phyloP scores from a whole-genome alignment of 306 rosid genomes.

The Cercis canadensis region DNA sequence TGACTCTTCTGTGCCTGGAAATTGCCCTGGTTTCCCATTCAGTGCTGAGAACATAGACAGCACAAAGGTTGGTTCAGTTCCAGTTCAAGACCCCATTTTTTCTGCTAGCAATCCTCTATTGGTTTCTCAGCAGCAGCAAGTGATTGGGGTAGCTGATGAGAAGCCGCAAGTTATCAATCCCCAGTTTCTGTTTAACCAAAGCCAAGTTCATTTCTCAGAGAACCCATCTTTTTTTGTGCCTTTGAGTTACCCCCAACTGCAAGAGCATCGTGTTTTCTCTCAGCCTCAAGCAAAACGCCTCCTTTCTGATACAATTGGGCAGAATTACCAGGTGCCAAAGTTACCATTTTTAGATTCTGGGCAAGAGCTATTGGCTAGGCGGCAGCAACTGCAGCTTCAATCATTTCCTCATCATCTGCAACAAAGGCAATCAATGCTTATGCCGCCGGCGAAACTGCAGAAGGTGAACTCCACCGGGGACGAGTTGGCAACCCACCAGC shows the following conservation, averaged over 20 bases:
- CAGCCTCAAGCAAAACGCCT: slow-evolving; percentile 67
- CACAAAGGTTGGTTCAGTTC: slow-evolving; percentile 31
- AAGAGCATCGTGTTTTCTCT: slow-evolving; percentile 63
- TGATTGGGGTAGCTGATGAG: slow-evolving; percentile 62
- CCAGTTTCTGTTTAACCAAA: slow-evolving; percentile 62
- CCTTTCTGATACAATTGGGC: slow-evolving; percentile 54
- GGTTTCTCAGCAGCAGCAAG: slow-evolving; percentile 47
- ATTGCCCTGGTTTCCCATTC: slow-evolving; percentile 52
- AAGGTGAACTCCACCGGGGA: slow-evolving; percentile 56
- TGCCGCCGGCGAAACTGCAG: slow-evolving; percentile 52
- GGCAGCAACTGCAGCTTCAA: slow-evolving; percentile 67
- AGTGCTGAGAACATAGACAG: slow-evolving; percentile 35
- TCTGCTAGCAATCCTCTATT: slow-evolving; percentile 45
- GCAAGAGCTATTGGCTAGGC: slow-evolving; percentile 54
- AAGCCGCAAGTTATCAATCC: slow-evolving; percentile 77
- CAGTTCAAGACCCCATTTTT: slow-evolving; percentile 46
- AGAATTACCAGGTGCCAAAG: slow-evolving; percentile 54
- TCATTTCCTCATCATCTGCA: slow-evolving; percentile 68
- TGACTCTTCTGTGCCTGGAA: slow-evolving; percentile 45
- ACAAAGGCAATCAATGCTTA: slow-evolving; percentile 60
- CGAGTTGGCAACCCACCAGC: slow-evolving; percentile 64
- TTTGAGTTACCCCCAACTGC: slow-evolving; percentile 61
- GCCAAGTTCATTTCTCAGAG: slow-evolving; percentile 65
- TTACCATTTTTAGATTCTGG: slow-evolving; percentile 53
- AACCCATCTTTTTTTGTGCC: slow-evolving; percentile 79